Evolutionary conservation across 371 early-diverging fungal species (phyloP), one percentile per base, ranked within the genome.

Genomic region (Mucor sp.): DNA sequence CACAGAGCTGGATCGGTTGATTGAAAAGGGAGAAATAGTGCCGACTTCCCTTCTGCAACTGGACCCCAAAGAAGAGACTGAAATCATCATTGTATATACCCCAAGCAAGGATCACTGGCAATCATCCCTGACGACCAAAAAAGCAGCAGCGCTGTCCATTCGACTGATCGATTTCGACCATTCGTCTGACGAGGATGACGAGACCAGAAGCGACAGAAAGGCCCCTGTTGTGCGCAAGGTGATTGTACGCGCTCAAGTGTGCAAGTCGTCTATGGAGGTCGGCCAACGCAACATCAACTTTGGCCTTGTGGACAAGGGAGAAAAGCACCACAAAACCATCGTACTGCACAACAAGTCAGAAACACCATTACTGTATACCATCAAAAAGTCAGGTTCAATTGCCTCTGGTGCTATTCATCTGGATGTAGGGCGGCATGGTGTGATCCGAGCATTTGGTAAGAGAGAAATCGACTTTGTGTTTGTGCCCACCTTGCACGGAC

Each of bases 221-320:
- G 92, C 95, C 15, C 98, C 98, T 1, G 89, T 96, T 19, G 32
- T 63, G 39, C 89, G 97, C 2, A 95, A 97, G 74, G 85, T 97
- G 30, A 85, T 97, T 76, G 81, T 98, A 0, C 91, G 95, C 30
- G 90, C 91, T 2, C 87, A 92, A 6, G 79, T 97, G 4, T 91
- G 90, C 60, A 83, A 93, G 30, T 93, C 95, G 4, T 81, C 89
- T 48, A 91, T 98, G 89, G 97, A 96, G 37, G 77, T 98, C 0
- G 96, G 95, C n/a, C 99, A 98, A 73, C 92, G 91, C 74, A 93
- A 95, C 74, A 96, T 97, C 77, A 98, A 97, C 66, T 97, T 98
- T 75, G 98, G 99, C 14, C 77, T 85, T 15, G 82, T 98, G 61
- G 94, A 94, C 63, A 91, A 91, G 64, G 91, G 91, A 66, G 96